phyloP scores from a whole-genome alignment of 371 early-diverging fungal species.

The Haplosporangium sp. region DNA sequence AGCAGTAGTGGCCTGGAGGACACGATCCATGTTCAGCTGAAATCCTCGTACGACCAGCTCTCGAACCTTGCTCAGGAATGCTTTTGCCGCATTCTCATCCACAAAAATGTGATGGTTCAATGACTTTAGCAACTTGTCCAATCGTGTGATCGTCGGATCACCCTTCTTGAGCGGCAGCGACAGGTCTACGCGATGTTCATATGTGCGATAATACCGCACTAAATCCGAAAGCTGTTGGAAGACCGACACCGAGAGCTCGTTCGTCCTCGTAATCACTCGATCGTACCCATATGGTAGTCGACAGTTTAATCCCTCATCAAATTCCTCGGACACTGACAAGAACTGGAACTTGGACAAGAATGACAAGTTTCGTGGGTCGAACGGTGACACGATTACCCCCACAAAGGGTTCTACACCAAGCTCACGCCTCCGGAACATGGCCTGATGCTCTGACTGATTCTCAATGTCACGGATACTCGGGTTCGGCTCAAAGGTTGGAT shows the following conservation, averaged over 20 bases:
- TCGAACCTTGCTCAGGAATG: slow-evolving; percentile 57
- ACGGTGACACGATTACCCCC: slow-evolving; percentile 84
- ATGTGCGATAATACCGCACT: slow-evolving; percentile 63
- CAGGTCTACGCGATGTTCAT: slow-evolving; percentile 64
- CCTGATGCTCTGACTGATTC: slow-evolving; percentile 86
- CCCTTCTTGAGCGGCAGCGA: slow-evolving; percentile 19
- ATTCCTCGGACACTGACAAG: slow-evolving; percentile 56
- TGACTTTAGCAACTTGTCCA: slow-evolving; percentile 62
- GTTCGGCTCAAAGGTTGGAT: slow-evolving; percentile 86
- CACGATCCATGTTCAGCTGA: slow-evolving; percentile 15
- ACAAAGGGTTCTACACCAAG: slow-evolving; percentile 85
- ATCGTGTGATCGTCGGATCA: slow-evolving; percentile 39
- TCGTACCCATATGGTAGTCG: slow-evolving; percentile 66
- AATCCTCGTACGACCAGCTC: slow-evolving; percentile 47
- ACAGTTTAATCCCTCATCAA: slow-evolving; percentile 58
- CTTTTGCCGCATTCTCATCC: slow-evolving; percentile 41
- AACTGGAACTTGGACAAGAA: slow-evolving; percentile 71
- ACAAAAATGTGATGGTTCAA: slow-evolving; percentile 59
- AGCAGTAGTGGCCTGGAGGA: not conserved
- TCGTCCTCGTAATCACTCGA: slow-evolving; percentile 57
- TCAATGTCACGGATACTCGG: slow-evolving; percentile 88
- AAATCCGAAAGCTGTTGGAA: slow-evolving; percentile 60
- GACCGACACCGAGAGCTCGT: slow-evolving; percentile 59
- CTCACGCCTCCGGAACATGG: slow-evolving; percentile 68
- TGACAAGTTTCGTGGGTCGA: slow-evolving; percentile 64